These are phyloP conservation scores for Podospora appendiculata DNA, from an alignment of 495 filamentous ascomycete species.

Conservation along the genomic window DNA sequence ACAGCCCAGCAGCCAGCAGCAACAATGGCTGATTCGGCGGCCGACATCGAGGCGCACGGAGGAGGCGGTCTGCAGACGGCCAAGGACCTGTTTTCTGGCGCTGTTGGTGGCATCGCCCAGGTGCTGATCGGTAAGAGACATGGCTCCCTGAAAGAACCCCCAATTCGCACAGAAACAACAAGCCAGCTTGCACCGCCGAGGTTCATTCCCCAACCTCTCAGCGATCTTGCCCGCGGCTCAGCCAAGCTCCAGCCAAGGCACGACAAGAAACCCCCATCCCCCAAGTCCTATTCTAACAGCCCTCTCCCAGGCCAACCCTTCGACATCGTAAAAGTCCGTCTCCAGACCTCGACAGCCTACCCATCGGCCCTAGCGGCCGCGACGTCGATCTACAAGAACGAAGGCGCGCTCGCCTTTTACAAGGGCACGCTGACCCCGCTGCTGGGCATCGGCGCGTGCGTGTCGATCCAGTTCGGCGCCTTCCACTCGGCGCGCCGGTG, in stretches of 20 bases:
- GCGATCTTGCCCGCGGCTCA: background rate
- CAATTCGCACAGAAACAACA: no score
- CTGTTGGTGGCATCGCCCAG: slow-evolving; percentile 86
- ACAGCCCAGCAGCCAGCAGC: background rate
- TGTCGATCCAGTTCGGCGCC: slow-evolving; percentile 94
- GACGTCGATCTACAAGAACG: slow-evolving; percentile 73
- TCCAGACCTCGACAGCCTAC: slow-evolving; percentile 83
- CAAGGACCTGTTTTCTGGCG: slow-evolving; percentile 90
- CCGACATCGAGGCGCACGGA: slow-evolving; percentile 27
- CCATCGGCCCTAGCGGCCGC: slow-evolving; percentile 72
- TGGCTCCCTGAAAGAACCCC: no score
- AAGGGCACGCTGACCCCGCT: slow-evolving; percentile 96
- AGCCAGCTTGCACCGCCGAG: no score
- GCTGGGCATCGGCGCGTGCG: slow-evolving; percentile 93
- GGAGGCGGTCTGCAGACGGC: slow-evolving; percentile 45
- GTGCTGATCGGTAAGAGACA: slow-evolving; percentile 76
- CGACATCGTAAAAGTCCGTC: slow-evolving; percentile 96
- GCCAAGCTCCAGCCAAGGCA: background rate
- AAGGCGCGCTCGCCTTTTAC: slow-evolving; percentile 91
- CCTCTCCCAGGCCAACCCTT: slow-evolving; percentile 78
- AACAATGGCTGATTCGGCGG: slow-evolving; percentile 34
- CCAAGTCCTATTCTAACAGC: background rate
- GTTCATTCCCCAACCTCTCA: background rate
- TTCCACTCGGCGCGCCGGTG: slow-evolving; percentile 87
- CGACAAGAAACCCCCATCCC: background rate